Conservation (phyloP, 73 alveolate genomes). For the Diophrys appendiculata region DNA sequence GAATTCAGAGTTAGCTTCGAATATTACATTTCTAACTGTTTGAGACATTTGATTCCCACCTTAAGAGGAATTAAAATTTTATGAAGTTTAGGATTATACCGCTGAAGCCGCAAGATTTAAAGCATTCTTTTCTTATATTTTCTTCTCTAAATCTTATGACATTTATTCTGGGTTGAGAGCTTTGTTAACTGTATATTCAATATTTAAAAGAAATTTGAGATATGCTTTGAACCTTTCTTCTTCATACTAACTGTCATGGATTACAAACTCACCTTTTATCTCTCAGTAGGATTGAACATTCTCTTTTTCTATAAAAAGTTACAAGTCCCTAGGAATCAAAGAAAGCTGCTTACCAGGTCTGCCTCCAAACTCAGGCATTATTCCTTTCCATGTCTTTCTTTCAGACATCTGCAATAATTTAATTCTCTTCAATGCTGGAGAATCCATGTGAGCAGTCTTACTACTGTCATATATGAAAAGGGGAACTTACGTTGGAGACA, state of each 20-base stretch:
- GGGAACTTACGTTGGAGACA: conserved; percentile 48
- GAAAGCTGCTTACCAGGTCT: conserved; percentile 51
- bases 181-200: not conserved
- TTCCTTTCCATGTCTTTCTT: conserved; percentile 61
- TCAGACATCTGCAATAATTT: conserved; percentile 47
- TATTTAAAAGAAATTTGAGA: conserved; percentile 1
- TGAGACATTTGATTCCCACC: too few relatives aligned
- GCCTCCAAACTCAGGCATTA: conserved; percentile 35
- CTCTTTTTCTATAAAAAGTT: not conserved
- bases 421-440: conserved; percentile 51
- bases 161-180: too few relatives aligned
- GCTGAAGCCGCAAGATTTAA: too few relatives aligned
- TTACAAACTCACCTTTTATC: not conserved
- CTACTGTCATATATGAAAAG: not conserved
- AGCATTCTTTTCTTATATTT: not conserved
- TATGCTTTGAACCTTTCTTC: not conserved
- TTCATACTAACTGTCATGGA: not conserved
- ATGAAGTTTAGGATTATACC: too few relatives aligned
- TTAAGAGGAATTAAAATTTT: too few relatives aligned
- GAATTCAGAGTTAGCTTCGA: not conserved
- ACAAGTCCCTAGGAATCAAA: not conserved
- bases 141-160: too few relatives aligned
- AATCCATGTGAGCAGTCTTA: not conserved
- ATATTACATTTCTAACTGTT: too few relatives aligned
- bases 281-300: not conserved